Conservation (phyloP, 257 asterid genomes). For the Fraxinus americana region DNA sequence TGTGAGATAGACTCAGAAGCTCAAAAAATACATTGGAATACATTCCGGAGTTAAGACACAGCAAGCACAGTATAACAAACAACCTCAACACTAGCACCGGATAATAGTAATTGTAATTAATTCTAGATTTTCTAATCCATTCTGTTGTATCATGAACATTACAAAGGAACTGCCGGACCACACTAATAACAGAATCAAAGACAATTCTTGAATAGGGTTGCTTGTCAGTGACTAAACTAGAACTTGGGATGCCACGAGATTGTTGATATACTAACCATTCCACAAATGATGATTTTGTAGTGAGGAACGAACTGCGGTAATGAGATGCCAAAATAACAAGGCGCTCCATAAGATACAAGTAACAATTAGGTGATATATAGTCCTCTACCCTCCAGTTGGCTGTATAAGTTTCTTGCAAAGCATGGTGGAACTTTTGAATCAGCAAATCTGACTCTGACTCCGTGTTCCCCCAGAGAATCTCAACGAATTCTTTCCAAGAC, state of each 20-base stretch:
- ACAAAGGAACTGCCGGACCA: conserved; percentile 33
- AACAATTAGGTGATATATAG: conserved; percentile 58
- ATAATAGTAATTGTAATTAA: conserved; percentile 19
- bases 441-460: conserved; percentile 16
- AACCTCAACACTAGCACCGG: conserved; percentile 46
- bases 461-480: conserved; percentile 11
- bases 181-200: conserved; percentile 1
- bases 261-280: conserved; percentile 42
- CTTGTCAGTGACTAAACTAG: neutral
- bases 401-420: conserved; percentile 41
- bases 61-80: conserved; percentile 41
- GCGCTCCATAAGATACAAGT: conserved; percentile 62
- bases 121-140: conserved; percentile 37
- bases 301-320: conserved; percentile 35
- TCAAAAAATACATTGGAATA: conserved; percentile 11
- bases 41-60: conserved; percentile 43
- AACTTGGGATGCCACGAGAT: conserved; percentile 23
- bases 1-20: conserved; percentile 8
- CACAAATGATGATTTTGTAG: conserved; percentile 51
- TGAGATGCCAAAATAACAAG: conserved; percentile 45
- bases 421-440: no score
- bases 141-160: neutral
- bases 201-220: neutral
- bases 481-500: conserved; percentile 46
- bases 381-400: conserved; percentile 36